Evolutionary conservation across 495 filamentous ascomycete genomes (phyloP), one percentile per base, ranked within the genome.

Genomic region (Podospora pseudocomata): DNA sequence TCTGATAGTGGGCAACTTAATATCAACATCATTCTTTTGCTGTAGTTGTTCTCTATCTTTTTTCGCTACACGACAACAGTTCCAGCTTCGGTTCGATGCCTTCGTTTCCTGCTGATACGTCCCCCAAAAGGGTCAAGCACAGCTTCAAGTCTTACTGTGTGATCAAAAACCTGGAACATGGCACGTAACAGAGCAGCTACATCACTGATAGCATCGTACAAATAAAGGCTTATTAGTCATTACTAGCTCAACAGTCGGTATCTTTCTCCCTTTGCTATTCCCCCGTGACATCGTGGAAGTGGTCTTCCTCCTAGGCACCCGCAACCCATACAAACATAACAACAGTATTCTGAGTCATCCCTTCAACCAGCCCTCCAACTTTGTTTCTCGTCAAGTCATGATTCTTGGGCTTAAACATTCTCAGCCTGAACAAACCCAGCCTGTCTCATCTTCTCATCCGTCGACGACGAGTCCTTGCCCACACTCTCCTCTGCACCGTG

Each of bases 401-500:
- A 20, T 59, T 18, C 56, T 20, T 32, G 30, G 4, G 30, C 27
- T 63, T 64, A 75, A 18, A 74, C 72, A 57, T 67, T 71, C 67
- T 81, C 74, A 39, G 73, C 67, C 65, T 70, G 71, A 49, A 76
- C 75, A 58, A 77, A 49, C 16, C 67, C 57, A 20, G 63, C 61
- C 66, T 65, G 63, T 65, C 71, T 55, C 66, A 56, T 34, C 74
- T 76, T 72, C 54, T 71, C 68, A 60, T 73, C 70, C 55, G 56
- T 67, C 18, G 63, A 68, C 0, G 63, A 67, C 27, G 65, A 71
- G 53, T 77, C 83, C 69, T 84, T 81, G 4, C 81, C 74, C 16
- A 49, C 34, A 85, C 76, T 76, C 87, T 87, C 27, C 18, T 79
- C 78, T 11, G 9, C 39, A 11, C 15, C 13, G 6, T 49, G 39